These are phyloP conservation scores for Meripilus lineatus DNA, from an alignment of 1,284 basidiomycete genomes.

Conservation along the genomic window DNA sequence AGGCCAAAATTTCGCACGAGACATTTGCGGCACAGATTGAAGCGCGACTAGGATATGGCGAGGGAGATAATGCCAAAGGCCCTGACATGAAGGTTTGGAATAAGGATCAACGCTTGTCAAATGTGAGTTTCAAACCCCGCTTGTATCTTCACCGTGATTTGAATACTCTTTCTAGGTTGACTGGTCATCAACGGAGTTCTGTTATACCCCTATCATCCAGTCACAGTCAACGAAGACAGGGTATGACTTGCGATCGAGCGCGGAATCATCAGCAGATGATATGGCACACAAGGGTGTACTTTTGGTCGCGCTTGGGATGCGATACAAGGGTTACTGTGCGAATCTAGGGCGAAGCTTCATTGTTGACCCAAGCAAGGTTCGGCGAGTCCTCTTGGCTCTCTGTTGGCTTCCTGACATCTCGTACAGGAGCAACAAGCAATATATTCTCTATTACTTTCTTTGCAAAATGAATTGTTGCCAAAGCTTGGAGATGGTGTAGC, in stretches of 20 bases:
- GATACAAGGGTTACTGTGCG: conserved; percentile 91
- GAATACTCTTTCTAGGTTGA: conserved; percentile 56
- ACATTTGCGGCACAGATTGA: conserved; percentile 83
- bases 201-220: conserved; percentile 94
- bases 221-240: conserved; percentile 78
- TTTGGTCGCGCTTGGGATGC: conserved; percentile 83
- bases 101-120: conserved; percentile 69
- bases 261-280: conserved; percentile 78
- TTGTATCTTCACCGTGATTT: background rate
- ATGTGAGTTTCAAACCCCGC: conserved; percentile 42
- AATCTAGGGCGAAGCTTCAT: conserved; percentile 93
- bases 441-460: conserved; percentile 73
- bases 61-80: conserved; percentile 68
- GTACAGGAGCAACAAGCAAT: conserved; percentile 83
- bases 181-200: conserved; percentile 86
- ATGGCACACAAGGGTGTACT: conserved; percentile 92
- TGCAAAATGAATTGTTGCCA: conserved; percentile 76
- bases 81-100: conserved; percentile 89
- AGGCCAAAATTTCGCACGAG: conserved; percentile 88
- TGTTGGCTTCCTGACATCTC: conserved; percentile 7
- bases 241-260: conserved; percentile 87
- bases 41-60: conserved; percentile 80
- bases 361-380: conserved; percentile 86
- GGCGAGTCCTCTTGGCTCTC: conserved; percentile 17
- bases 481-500: conserved; percentile 80